phyloP scores from a whole-genome alignment of 768 basidiomycete genomes.

The Agaricus blazei region DNA sequence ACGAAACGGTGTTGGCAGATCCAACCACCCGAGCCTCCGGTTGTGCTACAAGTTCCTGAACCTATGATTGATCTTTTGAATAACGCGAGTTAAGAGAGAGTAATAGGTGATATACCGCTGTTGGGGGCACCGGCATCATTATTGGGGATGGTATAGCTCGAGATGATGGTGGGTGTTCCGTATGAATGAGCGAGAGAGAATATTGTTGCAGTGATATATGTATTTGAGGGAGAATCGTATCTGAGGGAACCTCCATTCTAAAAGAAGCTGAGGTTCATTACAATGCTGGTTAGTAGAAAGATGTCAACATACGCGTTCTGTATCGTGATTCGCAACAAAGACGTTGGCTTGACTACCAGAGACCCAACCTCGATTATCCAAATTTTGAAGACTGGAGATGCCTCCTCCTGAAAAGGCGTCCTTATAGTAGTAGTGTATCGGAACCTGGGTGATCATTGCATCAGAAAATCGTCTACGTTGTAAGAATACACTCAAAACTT shows the following conservation, averaged over 20 bases:
- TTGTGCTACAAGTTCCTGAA: conserved; percentile 44
- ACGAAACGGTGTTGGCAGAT: conserved; percentile 61
- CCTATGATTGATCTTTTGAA: conserved; percentile 19
- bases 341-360: conserved; percentile 49
- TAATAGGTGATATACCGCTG: conserved; percentile 28
- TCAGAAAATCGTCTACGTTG: background rate
- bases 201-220: conserved; percentile 53
- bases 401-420: conserved; percentile 47
- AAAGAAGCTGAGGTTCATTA: background rate
- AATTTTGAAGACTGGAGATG: conserved; percentile 45
- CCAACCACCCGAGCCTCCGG: conserved; percentile 54
- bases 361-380: conserved; percentile 57
- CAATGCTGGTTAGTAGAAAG: background rate
- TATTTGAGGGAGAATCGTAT: conserved; percentile 58
- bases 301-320: conserved; percentile 42
- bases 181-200: conserved; percentile 67
- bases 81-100: background rate
- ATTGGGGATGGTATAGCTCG: conserved; percentile 48
- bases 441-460: conserved; percentile 32
- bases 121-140: conserved; percentile 59
- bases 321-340: conserved; percentile 69
- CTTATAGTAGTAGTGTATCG: conserved; percentile 51
- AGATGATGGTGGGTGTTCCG: conserved; percentile 60
- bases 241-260: conserved; percentile 54
- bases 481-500: conserved; percentile 3